These are phyloP conservation scores for Amesomyces nigricolor DNA, from an alignment of 2,329 filamentous ascomycete species.

Conservation along the genomic window DNA sequence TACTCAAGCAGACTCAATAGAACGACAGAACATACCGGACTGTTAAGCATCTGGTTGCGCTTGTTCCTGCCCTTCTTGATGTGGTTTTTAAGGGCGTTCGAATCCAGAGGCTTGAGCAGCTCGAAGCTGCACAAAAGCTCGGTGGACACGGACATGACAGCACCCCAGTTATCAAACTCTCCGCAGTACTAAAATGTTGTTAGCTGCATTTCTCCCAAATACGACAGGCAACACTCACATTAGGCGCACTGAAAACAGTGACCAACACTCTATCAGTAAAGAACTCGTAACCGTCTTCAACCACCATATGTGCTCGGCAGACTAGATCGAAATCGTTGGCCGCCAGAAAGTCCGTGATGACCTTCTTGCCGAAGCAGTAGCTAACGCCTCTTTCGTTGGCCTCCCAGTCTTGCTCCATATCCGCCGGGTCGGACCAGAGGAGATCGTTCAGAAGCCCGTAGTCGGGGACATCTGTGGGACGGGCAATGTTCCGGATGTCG, in stretches of 20 bases:
- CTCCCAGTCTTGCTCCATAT: constrained; percentile 98
- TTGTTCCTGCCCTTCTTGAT: constrained; percentile 98
- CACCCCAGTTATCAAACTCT: constrained; percentile 98
- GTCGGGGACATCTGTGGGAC: constrained; percentile 94
- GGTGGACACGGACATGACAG: constrained; percentile 93
- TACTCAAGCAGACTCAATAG: neutral
- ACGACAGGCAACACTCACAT: constrained; percentile 58
- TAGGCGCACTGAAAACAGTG: constrained; percentile 95
- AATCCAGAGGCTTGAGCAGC: constrained; percentile 91
- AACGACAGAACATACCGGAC: constrained; percentile 63
- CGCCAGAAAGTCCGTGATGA: constrained; percentile 92
- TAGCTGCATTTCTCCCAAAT: constrained; percentile 9
- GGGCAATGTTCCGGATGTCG: constrained; percentile 91
- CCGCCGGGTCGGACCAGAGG: constrained; percentile 94
- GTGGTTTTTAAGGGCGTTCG: constrained; percentile 91
- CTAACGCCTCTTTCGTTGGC: constrained; percentile 95
- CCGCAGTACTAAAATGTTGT: constrained; percentile 71
- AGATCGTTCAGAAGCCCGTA: constrained; percentile 93
- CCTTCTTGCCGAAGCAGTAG: constrained; percentile 97
- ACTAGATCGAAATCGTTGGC: constrained; percentile 96
- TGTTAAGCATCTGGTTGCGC: constrained; percentile 91
- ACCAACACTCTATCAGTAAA: constrained; percentile 93
- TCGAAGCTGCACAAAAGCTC: constrained; percentile 97
- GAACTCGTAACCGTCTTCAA: constrained; percentile 98
- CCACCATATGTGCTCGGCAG: constrained; percentile 97